A percentile compares a stretch with the other conserved stretches of the same genome.
Conservation (phyloP, 805 yeast genomes). For the Wickerhamiella lipophila region DNA sequence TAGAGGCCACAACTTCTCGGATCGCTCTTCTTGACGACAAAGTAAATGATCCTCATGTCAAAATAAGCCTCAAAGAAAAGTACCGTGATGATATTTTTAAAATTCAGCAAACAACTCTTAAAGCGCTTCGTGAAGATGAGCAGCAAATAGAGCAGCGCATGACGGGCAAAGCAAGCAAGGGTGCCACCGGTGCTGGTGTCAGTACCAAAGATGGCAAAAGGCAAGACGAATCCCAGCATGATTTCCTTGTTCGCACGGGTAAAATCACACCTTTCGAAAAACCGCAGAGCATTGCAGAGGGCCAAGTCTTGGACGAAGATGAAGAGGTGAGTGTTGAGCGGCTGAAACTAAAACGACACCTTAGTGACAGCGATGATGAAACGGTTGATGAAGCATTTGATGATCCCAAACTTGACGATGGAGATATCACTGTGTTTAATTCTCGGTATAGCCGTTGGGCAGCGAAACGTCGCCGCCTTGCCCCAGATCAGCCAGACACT, state of each 20-base stretch:
- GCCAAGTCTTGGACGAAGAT: background rate
- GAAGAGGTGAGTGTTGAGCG: slow-evolving; percentile 37
- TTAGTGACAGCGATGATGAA: slow-evolving; percentile 16
- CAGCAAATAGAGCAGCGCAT: slow-evolving; percentile 46
- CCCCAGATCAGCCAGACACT: slow-evolving; percentile 11
- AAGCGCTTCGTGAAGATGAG: slow-evolving; percentile 46
- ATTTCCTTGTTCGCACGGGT: slow-evolving; percentile 76
- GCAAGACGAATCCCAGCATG: slow-evolving; percentile 68
- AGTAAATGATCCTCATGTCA: slow-evolving; percentile 40
- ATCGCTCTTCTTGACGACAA: slow-evolving; percentile 37
- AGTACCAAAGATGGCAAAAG: slow-evolving; percentile 23
- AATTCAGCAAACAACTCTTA: slow-evolving; percentile 39
- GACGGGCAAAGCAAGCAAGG: slow-evolving; percentile 19
- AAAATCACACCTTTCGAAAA: slow-evolving; percentile 88
- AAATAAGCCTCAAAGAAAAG: slow-evolving; percentile 51
- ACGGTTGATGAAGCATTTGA: slow-evolving; percentile 19
- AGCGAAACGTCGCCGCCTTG: slow-evolving; percentile 14
- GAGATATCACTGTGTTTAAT: background rate
- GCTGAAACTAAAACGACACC: slow-evolving; percentile 22
- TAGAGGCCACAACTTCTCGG: slow-evolving; percentile 35
- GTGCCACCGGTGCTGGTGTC: slow-evolving; percentile 8
- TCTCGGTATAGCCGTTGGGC: background rate
- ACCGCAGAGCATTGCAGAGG: slow-evolving; percentile 30
- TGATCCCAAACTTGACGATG: slow-evolving; percentile 11
- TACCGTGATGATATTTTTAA: slow-evolving; percentile 42